These are phyloP conservation scores for Athelia sp. DNA, from an alignment of 1,284 basidiomycete species.

Conservation along the genomic window DNA sequence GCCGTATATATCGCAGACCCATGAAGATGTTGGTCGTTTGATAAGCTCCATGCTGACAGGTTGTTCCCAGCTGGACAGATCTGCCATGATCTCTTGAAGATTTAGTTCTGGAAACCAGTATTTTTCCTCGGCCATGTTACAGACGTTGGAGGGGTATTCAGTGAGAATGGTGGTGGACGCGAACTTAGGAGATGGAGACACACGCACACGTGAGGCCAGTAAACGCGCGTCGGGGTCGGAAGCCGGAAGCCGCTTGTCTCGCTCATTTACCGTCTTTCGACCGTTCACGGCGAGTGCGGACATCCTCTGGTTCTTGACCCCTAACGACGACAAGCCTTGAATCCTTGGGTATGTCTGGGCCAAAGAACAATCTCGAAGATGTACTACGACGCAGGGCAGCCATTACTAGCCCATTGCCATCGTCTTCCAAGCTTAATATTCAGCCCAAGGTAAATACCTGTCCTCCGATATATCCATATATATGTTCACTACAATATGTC, in stretches of 20 bases:
- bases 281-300: neutral
- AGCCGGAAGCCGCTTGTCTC: neutral
- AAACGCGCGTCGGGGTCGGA: neutral
- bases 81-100: conserved; percentile 52
- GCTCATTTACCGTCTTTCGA: neutral
- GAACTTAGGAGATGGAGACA: too few species aligned
- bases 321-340: conserved; percentile 3
- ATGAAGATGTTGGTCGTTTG: conserved; percentile 60
- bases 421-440: conserved; percentile 31
- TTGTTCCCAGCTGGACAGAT: conserved; percentile 63
- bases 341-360: conserved; percentile 15
- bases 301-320: neutral
- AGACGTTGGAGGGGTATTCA: neutral
- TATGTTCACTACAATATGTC: neutral
- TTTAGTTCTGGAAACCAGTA: conserved; percentile 66
- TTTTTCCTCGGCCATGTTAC: conserved; percentile 25
- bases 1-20: conserved; percentile 63
- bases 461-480: neutral
- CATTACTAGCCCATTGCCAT: neutral
- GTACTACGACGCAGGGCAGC: conserved; percentile 21
- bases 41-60: conserved; percentile 67
- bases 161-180: too few species aligned
- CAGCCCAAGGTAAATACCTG: conserved; percentile 12
- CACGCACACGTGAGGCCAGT: neutral
- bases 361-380: conserved; percentile 34